Evolutionary conservation across 164 flowering plant genomes (phyloP).

Genomic region (Vitis rupestris): DNA sequence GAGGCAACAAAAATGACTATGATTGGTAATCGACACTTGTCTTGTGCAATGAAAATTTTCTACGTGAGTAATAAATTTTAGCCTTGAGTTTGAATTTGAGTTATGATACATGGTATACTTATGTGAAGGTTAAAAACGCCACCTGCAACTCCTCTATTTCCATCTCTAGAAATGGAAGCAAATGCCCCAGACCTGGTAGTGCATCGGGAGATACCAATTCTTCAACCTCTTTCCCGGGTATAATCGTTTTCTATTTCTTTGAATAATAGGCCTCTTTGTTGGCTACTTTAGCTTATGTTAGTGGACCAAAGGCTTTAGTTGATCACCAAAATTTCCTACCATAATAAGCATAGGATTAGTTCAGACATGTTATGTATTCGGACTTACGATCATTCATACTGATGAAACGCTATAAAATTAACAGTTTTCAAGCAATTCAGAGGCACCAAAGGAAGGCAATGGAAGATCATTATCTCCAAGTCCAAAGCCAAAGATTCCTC

Average conservation of each 20-base stretch:
- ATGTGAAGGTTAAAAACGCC: conserved; percentile 63
- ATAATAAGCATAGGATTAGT: too few relatives aligned
- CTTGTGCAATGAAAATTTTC: neutral
- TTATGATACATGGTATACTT: neutral
- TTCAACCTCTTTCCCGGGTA: conserved; percentile 52
- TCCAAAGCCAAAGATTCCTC: conserved; percentile 23
- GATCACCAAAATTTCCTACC: too few relatives aligned
- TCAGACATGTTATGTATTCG: too few relatives aligned
- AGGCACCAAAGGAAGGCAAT: conserved; percentile 15
- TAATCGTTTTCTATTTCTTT: neutral
- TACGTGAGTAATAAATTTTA: neutral
- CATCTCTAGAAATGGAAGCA: conserved; percentile 67
- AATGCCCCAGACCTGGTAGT: conserved; percentile 32
- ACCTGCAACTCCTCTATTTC: conserved; percentile 76
- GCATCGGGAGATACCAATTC: conserved; percentile 47
- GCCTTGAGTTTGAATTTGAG: too few relatives aligned
- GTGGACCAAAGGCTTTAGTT: too few relatives aligned
- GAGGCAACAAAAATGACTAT: conserved; percentile 50
- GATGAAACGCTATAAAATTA: neutral
- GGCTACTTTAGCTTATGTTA: too few relatives aligned
- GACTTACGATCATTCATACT: too few relatives aligned
- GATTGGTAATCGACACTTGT: conserved; percentile 41
- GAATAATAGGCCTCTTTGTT: neutral
- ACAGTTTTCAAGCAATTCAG: conserved; percentile 35
- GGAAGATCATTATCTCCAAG: conserved; percentile 20